phyloP scores from a whole-genome alignment of 2,329 filamentous ascomycete species.

The Beauveria sp. region DNA sequence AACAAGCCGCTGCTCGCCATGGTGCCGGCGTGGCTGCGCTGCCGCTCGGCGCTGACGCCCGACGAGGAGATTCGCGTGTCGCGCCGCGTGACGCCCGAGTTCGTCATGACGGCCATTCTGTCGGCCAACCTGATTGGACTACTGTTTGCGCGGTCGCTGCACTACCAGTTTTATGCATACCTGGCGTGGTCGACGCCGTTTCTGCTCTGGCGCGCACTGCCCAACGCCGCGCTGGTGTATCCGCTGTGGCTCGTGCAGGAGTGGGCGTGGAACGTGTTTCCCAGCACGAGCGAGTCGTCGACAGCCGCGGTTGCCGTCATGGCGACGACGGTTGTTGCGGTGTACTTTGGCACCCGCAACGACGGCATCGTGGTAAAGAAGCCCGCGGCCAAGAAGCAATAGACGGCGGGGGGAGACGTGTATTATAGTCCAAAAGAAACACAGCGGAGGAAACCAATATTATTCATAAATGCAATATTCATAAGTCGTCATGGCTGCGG shows the following conservation, averaged over 20 bases:
- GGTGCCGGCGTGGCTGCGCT: constrained; percentile 33
- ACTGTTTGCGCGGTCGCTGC: constrained; percentile 78
- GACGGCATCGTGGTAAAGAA: constrained; percentile 23
- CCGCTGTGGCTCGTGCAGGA: constrained; percentile 72
- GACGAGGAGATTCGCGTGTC: constrained; percentile 51
- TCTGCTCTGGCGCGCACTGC: constrained; percentile 70
- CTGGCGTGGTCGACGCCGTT: constrained; percentile 84
- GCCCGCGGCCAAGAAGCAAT: constrained; percentile 16
- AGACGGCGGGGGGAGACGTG: neutral
- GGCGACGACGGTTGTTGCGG: constrained; percentile 54
- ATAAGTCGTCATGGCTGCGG: constrained; percentile 13
- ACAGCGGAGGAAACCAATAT: neutral
- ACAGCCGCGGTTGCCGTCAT: constrained; percentile 62
- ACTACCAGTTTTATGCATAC: constrained; percentile 95
- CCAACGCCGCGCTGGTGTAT: constrained; percentile 60
- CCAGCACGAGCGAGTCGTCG: constrained; percentile 57
- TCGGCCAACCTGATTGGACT: constrained; percentile 72
- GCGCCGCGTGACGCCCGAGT: constrained; percentile 57
- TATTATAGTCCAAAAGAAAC: neutral
- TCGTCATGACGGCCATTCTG: constrained; percentile 69
- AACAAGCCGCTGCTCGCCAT: constrained; percentile 51
- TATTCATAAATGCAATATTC: constrained; percentile 22
- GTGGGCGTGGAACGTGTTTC: constrained; percentile 90
- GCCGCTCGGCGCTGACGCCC: constrained; percentile 36
- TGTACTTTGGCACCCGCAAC: constrained; percentile 50